phyloP scores from a whole-genome alignment of 768 basidiomycete genomes.

The Phaeolepiota aurea region DNA sequence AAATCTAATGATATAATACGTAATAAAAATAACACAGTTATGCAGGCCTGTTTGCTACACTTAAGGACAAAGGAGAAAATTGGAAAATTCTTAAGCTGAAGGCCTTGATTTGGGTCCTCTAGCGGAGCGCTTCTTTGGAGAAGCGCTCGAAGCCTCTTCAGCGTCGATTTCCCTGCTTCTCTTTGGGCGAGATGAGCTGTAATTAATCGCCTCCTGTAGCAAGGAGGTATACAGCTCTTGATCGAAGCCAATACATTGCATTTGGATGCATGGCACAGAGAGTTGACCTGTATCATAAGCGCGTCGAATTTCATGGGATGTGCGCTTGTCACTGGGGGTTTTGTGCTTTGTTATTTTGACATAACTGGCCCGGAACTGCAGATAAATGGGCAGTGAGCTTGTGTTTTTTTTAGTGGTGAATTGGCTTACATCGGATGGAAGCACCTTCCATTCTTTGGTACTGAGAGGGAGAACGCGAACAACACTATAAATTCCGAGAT shows the following conservation, averaged over 20 bases:
- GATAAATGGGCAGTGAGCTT: constrained; percentile 1
- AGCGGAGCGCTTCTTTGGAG: not conserved
- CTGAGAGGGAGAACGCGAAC: constrained; percentile 30
- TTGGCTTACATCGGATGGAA: constrained; percentile 28
- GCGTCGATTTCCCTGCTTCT: not conserved
- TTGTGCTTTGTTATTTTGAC: constrained; percentile 30
- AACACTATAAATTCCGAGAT: constrained; percentile 39
- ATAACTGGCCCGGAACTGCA: constrained; percentile 25
- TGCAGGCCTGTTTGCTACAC: no score
- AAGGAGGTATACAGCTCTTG: constrained; percentile 26
- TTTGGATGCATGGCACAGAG: constrained; percentile 37
- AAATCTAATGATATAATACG: not conserved
- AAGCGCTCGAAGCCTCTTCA: not conserved
- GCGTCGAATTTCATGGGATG: constrained; percentile 23
- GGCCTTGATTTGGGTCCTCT: not conserved
- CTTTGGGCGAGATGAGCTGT: not conserved
- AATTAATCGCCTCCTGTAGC: not conserved
- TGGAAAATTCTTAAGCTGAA: no score
- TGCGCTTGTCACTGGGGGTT: constrained; percentile 19
- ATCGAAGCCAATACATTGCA: constrained; percentile 38
- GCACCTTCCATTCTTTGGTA: constrained; percentile 36
- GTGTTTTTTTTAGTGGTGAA: not conserved
- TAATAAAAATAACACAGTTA: not conserved
- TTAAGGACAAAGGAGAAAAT: no score
- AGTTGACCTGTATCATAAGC: constrained; percentile 37